A percentile compares a stretch with the other conserved stretches of the same genome.
Evolutionary conservation across 805 yeast species (phyloP).

Genomic region (Candida succiphila): DNA sequence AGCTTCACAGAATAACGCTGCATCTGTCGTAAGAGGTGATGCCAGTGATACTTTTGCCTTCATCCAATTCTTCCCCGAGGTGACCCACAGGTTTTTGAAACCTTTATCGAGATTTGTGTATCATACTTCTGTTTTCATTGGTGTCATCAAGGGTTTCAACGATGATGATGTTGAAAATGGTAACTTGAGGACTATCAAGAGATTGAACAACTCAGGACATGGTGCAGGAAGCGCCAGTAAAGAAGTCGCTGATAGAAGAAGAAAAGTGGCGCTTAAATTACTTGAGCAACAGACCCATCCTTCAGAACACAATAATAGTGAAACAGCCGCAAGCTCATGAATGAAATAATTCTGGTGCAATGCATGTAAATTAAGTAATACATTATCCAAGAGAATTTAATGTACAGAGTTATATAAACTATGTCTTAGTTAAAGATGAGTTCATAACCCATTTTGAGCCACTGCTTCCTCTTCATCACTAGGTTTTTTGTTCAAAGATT

Average conservation of each 20-base stretch:
- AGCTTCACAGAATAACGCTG: slow-evolving; percentile 2
- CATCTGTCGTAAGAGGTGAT: slow-evolving; percentile 51
- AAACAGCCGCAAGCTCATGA: too few relatives aligned
- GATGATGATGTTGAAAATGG: slow-evolving; percentile 64
- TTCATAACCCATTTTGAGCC: too few relatives aligned
- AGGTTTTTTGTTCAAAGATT: too few relatives aligned
- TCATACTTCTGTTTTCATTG: slow-evolving; percentile 28
- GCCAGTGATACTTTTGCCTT: slow-evolving; percentile 85
- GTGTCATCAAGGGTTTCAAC: slow-evolving; percentile 51
- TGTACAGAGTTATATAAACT: too few relatives aligned
- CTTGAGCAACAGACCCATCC: slow-evolving; percentile 50
- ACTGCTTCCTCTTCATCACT: too few relatives aligned
- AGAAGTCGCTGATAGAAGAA: slow-evolving; percentile 64
- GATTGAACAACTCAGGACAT: slow-evolving; percentile 27
- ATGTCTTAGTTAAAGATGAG: too few relatives aligned
- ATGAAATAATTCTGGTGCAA: too few relatives aligned
- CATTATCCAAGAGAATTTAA: too few relatives aligned
- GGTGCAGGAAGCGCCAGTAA: slow-evolving; percentile 14
- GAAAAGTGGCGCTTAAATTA: slow-evolving; percentile 68
- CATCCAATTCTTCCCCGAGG: slow-evolving; percentile 74
- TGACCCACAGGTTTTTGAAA: slow-evolving; percentile 38
- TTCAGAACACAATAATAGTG: too few relatives aligned
- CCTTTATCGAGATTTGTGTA: slow-evolving; percentile 38
- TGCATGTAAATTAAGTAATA: too few relatives aligned
- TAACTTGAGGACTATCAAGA: slow-evolving; percentile 58